Evolutionary conservation across 2,329 filamentous ascomycete species (phyloP), one percentile per base, ranked within the genome.

Genomic region (Aspergillus amoenus): DNA sequence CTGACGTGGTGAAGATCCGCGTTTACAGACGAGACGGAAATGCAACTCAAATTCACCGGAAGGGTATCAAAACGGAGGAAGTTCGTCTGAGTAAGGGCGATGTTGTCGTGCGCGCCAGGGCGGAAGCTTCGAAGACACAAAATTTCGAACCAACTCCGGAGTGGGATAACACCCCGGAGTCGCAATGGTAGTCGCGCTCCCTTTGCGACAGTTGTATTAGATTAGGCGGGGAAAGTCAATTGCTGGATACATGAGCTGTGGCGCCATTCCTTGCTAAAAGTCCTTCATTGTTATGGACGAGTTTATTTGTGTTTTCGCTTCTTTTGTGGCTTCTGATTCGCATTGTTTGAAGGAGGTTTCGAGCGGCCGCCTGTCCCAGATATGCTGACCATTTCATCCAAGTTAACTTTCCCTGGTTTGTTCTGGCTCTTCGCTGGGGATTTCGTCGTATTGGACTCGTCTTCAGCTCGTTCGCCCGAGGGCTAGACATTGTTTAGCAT

Each of bases 361-460:
- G 61, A 49, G 45, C 63, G 55, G 22, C 61, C 61, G 3, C 71
- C 70, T 24, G 59, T 60, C 4, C 71, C 71, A 24, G 71, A 74
- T 30, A 74, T 72, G 55, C 68, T 70, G n/a, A 65, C 68, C 15
- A 72, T 48, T 4, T 66, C 22, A 3, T 59, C 62, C 8, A 71
- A 30, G 8, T 60, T 64, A 37, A 64, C 58, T 39, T 5, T 43
- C 43, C 52, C 47, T 13, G 50, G 30, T 51, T 60, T 61, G 55
- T 41, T 56, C 51, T 37, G 34, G 34, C 34, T 66, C n/a, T 12
- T 44, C 37, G 5, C 15, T 40, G 17, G 41, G 13, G 30, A 15
- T 55, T 13, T 24, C 61, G 9, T 61, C 60, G 27, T 5, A 9
- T 61, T 56, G 15, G 59, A 50, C 9, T 53, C 58, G 15, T 64